Conservation (phyloP, 2,329 filamentous ascomycete species). For the Alternaria sp. region DNA sequence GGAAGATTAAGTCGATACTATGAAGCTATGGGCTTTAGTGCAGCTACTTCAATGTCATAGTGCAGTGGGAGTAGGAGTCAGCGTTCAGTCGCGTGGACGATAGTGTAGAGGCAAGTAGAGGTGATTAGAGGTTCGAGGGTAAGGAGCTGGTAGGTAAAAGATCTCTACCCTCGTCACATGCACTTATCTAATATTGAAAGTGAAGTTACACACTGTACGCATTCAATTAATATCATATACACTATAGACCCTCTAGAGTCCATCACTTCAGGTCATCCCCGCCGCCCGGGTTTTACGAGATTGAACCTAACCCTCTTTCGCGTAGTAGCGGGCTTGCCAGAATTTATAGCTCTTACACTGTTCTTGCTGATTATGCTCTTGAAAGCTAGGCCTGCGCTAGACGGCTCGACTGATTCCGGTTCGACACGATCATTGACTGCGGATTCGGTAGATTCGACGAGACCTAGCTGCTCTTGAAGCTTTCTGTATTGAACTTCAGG, state of each 20-base stretch:
- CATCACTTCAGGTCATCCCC: not conserved
- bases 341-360: not conserved
- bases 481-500: constrained; percentile 25
- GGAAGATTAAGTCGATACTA: not conserved
- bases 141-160: not conserved
- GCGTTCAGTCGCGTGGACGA: not conserved
- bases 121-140: not conserved
- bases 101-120: not conserved
- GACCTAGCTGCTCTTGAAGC: constrained; percentile 21
- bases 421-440: not conserved
- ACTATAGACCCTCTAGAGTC: not conserved
- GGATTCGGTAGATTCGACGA: constrained; percentile 1
- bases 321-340: not conserved
- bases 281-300: not conserved
- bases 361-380: constrained; percentile 9
- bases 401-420: not conserved
- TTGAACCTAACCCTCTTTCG: constrained; percentile 1
- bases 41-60: not conserved
- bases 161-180: not conserved
- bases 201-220: not conserved
- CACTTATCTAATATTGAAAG: not conserved
- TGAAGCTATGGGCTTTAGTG: not conserved
- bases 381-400: constrained; percentile 2
- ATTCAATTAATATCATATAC: not conserved
- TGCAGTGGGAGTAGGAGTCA: not conserved